Conservation (phyloP, 306 rosid species). For the Dalbergia oliveri region DNA sequence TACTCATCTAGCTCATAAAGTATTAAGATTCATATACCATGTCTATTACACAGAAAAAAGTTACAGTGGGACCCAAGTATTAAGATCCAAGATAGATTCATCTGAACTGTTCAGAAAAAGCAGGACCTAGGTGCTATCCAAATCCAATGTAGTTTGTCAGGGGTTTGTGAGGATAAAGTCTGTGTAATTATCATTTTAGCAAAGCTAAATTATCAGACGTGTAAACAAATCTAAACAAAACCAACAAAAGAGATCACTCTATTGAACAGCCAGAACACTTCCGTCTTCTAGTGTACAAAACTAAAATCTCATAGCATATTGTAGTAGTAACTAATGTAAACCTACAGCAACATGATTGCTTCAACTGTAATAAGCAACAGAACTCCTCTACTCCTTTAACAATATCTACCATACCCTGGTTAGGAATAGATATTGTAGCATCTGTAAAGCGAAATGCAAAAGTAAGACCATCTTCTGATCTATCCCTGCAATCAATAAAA, state of each 20-base stretch:
- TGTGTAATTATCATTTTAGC: background rate
- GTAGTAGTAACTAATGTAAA: background rate
- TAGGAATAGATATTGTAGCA: constrained; percentile 82
- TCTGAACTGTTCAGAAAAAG: constrained; percentile 6
- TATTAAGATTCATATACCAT: background rate
- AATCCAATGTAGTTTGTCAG: background rate
- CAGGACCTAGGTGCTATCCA: background rate
- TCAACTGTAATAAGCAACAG: background rate
- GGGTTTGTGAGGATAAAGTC: background rate
- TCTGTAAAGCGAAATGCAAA: constrained; percentile 99
- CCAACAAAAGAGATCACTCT: constrained; percentile 6
- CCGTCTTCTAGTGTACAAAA: background rate
- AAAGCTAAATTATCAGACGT: constrained; percentile 26
- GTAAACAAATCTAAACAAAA: constrained; percentile 8
- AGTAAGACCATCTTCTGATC: constrained; percentile 90
- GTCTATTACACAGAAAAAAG: background rate
- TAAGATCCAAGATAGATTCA: background rate
- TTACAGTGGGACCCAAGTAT: background rate
- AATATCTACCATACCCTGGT: constrained; percentile 74
- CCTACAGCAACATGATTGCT: constrained; percentile 13
- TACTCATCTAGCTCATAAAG: background rate
- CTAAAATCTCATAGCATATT: constrained; percentile 22
- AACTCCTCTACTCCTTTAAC: constrained; percentile 26
- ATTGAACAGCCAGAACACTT: constrained; percentile 9
- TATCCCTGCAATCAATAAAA: constrained; percentile 72